Evolutionary conservation across 2,329 filamentous ascomycete genomes (phyloP).

Genomic region (Aulographum hederae): DNA sequence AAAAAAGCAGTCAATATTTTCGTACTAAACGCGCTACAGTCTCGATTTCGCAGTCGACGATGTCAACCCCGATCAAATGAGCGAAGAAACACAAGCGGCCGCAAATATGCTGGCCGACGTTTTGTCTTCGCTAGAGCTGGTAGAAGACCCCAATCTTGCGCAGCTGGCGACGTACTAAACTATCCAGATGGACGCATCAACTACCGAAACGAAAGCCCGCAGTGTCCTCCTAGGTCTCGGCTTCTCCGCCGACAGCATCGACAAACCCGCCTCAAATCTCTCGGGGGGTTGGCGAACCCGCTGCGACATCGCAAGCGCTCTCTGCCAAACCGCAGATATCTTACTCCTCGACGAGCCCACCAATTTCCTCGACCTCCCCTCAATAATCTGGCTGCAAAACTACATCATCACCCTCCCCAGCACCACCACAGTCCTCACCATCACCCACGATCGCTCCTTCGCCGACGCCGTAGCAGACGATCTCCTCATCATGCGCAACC

Average conservation of each 20-base stretch:
- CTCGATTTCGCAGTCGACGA: slow-evolving; percentile 34
- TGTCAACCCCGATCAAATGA: slow-evolving; percentile 37
- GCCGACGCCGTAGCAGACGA: slow-evolving; percentile 58
- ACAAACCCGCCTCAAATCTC: slow-evolving; percentile 41
- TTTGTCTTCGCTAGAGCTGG: slow-evolving; percentile 47
- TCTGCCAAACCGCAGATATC: slow-evolving; percentile 59
- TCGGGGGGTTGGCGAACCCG: slow-evolving; percentile 44
- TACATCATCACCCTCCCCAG: slow-evolving; percentile 40
- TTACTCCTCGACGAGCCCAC: slow-evolving; percentile 73
- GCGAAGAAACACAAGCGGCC: slow-evolving; percentile 50
- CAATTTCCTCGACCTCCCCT: slow-evolving; percentile 67
- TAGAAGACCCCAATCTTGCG: slow-evolving; percentile 12
- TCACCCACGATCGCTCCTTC: slow-evolving; percentile 75
- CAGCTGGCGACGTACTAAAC: not conserved
- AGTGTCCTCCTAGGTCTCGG: slow-evolving; percentile 51
- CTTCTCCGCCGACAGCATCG: slow-evolving; percentile 44
- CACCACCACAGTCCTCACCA: slow-evolving; percentile 50
- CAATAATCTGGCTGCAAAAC: slow-evolving; percentile 69
- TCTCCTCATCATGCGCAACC: slow-evolving; percentile 56
- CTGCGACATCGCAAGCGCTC: slow-evolving; percentile 28
- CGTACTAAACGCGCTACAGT: slow-evolving; percentile 8
- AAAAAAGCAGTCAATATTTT: not conserved
- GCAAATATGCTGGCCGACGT: slow-evolving; percentile 51
- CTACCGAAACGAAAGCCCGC: slow-evolving; percentile 47
- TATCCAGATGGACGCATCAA: slow-evolving; percentile 31